These are phyloP conservation scores for Ophiostoma fasciatum DNA, from an alignment of 2,329 filamentous ascomycete species.

Conservation along the genomic window DNA sequence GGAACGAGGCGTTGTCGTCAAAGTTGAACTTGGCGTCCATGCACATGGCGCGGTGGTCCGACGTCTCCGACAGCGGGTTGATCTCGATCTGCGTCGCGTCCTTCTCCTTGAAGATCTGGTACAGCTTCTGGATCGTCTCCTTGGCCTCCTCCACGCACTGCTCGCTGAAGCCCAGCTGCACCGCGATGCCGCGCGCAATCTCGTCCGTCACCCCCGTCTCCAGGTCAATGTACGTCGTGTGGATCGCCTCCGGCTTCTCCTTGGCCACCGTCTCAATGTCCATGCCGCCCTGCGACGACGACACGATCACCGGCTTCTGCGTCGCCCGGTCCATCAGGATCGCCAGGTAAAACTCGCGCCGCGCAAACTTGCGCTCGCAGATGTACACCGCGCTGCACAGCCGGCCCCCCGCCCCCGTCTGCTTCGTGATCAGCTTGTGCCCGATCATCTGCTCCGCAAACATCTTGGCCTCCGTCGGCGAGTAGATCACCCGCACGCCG, in stretches of 20 bases:
- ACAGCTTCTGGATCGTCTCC: conserved; percentile 95
- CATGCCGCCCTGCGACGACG: conserved; percentile 97
- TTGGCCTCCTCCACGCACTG: conserved; percentile 94
- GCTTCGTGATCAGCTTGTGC: conserved; percentile 98
- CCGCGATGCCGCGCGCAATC: conserved; percentile 78
- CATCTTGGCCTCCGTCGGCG: conserved; percentile 89
- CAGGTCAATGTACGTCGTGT: conserved; percentile 87
- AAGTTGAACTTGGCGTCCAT: conserved; percentile 99
- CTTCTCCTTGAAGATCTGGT: conserved; percentile 97
- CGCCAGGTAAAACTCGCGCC: conserved; percentile 96
- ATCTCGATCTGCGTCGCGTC: conserved; percentile 99
- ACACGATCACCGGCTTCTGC: conserved; percentile 88
- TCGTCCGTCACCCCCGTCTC: conserved; percentile 90
- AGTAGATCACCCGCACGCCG: conserved; percentile 97
- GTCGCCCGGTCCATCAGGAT: conserved; percentile 93
- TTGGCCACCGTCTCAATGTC: conserved; percentile 98
- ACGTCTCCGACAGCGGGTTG: conserved; percentile 96
- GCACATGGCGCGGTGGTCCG: conserved; percentile 92
- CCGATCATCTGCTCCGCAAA: conserved; percentile 99
- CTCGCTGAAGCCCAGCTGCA: conserved; percentile 90
- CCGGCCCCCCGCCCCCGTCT: conserved; percentile 85
- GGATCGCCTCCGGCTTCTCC: conserved; percentile 91
- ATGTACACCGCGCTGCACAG: conserved; percentile 98
- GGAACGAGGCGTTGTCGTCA: conserved; percentile 97
- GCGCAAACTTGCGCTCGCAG: conserved; percentile 98